phyloP scores from a whole-genome alignment of 2,329 filamentous ascomycete genomes.

The Esteya vermicola region DNA sequence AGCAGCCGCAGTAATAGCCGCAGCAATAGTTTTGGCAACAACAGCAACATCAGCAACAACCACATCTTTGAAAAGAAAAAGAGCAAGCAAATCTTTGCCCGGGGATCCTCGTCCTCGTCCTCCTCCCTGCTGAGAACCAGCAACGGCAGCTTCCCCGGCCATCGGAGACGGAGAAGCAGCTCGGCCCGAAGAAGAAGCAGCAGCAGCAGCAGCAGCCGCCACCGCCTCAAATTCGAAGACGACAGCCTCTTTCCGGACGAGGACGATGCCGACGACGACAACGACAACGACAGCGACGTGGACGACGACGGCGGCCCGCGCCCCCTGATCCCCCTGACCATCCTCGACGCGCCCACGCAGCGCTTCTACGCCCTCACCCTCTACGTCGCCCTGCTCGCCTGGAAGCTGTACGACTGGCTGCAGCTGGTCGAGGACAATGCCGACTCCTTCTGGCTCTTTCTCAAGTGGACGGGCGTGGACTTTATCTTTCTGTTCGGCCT shows the following conservation, averaged over 20 bases:
- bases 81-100: conserved; percentile 5
- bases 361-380: conserved; percentile 74
- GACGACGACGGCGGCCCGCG: conserved; percentile 13
- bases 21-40: too few relatives aligned
- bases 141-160: neutral
- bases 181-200: neutral
- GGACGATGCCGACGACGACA: too few relatives aligned
- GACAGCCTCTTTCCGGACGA: too few relatives aligned
- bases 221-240: too few relatives aligned
- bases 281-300: neutral
- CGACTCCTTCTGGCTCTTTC: conserved; percentile 76
- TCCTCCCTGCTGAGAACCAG: neutral
- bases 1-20: neutral
- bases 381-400: conserved; percentile 62
- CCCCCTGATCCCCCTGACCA: conserved; percentile 65
- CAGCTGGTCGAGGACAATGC: conserved; percentile 66
- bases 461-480: conserved; percentile 89
- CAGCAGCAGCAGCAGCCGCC: neutral
- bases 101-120: neutral
- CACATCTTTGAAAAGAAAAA: too few relatives aligned
- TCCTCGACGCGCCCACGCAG: conserved; percentile 84
- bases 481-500: conserved; percentile 75
- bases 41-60: too few relatives aligned
- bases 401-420: conserved; percentile 79
- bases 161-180: neutral